Percentiles rank a stretch among this genome's conserved stretches.
Conservation (phyloP, 2,329 filamentous ascomycete species). For the Aspergillus candidus region DNA sequence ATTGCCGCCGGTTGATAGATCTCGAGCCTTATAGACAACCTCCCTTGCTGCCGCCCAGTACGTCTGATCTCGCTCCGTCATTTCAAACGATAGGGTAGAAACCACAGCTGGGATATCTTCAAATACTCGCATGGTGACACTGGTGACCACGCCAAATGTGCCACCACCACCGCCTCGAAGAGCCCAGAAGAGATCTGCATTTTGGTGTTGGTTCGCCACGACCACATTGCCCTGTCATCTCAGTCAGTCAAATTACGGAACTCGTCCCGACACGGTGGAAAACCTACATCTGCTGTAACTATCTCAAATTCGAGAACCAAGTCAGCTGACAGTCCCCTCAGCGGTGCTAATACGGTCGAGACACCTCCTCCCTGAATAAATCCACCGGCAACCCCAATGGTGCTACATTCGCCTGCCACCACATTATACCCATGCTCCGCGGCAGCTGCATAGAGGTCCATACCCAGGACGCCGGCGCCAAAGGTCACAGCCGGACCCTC, state of each 20-base stretch:
- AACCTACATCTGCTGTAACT: conserved; percentile 36
- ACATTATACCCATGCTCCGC: background rate
- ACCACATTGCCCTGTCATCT: conserved; percentile 33
- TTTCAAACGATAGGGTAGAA: background rate
- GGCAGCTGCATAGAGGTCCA: conserved; percentile 3
- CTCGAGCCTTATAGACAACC: background rate
- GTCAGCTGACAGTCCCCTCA: conserved; percentile 48
- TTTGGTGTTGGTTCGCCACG: conserved; percentile 37
- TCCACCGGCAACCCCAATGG: conserved; percentile 23
- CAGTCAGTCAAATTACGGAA: background rate
- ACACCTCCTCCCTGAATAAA: conserved; percentile 39
- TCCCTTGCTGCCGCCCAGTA: background rate
- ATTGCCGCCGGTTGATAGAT: background rate
- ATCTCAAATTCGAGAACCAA: conserved; percentile 46
- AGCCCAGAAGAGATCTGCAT: conserved; percentile 47
- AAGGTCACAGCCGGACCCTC: too few species aligned
- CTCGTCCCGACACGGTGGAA: background rate
- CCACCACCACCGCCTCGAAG: conserved; percentile 16
- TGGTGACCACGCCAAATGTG: conserved; percentile 8
- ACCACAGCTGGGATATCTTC: conserved; percentile 1
- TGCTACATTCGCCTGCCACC: conserved; percentile 7
- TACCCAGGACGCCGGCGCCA: background rate
- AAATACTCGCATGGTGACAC: conserved; percentile 2
- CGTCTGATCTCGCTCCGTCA: background rate
- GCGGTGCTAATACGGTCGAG: conserved; percentile 38